These are phyloP conservation scores for Aspergillus latus DNA, from an alignment of 2,329 filamentous ascomycete genomes.

Conservation along the genomic window DNA sequence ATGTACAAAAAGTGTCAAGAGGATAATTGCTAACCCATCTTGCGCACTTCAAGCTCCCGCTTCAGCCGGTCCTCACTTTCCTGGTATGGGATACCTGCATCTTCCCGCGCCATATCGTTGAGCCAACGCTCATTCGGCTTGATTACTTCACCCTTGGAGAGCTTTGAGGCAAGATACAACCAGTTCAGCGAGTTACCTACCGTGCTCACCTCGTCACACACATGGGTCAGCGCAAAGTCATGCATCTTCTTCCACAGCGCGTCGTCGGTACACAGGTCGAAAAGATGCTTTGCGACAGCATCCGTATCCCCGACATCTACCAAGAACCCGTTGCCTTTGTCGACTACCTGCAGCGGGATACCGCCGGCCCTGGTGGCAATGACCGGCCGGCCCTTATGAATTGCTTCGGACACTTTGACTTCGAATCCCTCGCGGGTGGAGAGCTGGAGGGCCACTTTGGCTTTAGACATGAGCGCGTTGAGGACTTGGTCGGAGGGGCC, in stretches of 20 bases:
- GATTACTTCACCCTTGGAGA: slow-evolving; percentile 59
- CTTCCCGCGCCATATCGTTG: slow-evolving; percentile 70
- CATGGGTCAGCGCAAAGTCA: slow-evolving; percentile 61
- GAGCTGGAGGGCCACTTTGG: slow-evolving; percentile 72
- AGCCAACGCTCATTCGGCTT: slow-evolving; percentile 66
- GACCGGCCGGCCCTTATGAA: slow-evolving; percentile 76
- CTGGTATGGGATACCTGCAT: slow-evolving; percentile 60
- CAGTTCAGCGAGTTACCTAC: slow-evolving; percentile 75
- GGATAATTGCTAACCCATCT: slow-evolving; percentile 14
- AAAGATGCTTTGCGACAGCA: slow-evolving; percentile 66
- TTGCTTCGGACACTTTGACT: slow-evolving; percentile 79
- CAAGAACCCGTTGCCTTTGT: slow-evolving; percentile 70
- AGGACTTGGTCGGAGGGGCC: slow-evolving; percentile 77
- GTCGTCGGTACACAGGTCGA: slow-evolving; percentile 65
- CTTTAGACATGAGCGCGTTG: slow-evolving; percentile 71
- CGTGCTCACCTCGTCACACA: slow-evolving; percentile 79
- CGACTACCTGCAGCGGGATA: slow-evolving; percentile 74
- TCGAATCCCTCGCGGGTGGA: slow-evolving; percentile 82
- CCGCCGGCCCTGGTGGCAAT: slow-evolving; percentile 74
- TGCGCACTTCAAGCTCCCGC: slow-evolving; percentile 29
- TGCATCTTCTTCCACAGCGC: slow-evolving; percentile 67
- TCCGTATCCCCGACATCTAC: slow-evolving; percentile 70
- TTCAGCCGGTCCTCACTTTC: slow-evolving; percentile 61
- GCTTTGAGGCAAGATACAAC: slow-evolving; percentile 72
- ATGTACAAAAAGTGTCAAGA: background rate